A percentile compares a stretch with the other conserved stretches of the same genome.
Conservation (phyloP, 2,329 filamentous ascomycete genomes). For the Aspergillus unguis region DNA sequence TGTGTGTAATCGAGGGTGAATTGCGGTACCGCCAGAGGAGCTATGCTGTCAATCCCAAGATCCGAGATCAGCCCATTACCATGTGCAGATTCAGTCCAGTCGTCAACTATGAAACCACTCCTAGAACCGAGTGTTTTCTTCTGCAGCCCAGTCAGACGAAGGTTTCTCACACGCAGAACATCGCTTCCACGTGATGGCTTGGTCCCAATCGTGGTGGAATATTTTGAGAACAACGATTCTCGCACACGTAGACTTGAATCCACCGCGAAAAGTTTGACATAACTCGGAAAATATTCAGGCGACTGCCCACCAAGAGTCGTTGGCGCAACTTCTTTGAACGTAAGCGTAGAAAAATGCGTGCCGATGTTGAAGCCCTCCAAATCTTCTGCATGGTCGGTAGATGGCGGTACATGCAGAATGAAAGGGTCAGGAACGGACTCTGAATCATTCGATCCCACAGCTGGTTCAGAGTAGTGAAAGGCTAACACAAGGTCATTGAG, state of each 20-base stretch:
- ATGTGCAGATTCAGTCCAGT: constrained; percentile 31
- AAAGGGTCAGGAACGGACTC: constrained; percentile 33
- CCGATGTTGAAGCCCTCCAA: constrained; percentile 6
- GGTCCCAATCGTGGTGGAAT: constrained; percentile 10
- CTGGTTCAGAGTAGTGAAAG: constrained; percentile 30
- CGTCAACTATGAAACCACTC: constrained; percentile 38
- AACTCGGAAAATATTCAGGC: constrained; percentile 20
- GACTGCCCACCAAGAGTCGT: constrained; percentile 15
- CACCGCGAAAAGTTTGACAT: constrained; percentile 39
- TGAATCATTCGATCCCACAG: constrained; percentile 20
- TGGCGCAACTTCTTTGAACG: constrained; percentile 31
- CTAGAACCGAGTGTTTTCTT: constrained; percentile 11
- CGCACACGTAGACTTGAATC: constrained; percentile 32
- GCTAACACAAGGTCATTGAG: constrained; percentile 32
- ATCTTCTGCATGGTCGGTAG: constrained; percentile 11
- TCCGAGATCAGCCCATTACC: constrained; percentile 2
- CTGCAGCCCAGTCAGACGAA: constrained; percentile 13
- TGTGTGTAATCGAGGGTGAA: constrained; percentile 31
- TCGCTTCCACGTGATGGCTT: constrained; percentile 17
- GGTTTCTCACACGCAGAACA: constrained; percentile 24
- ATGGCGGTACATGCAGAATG: constrained; percentile 28
- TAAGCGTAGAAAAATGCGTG: constrained; percentile 28
- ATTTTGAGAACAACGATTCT: constrained; percentile 32
- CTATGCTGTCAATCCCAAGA: constrained; percentile 10
- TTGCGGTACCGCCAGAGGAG: constrained; percentile 18